Evolutionary conservation across 2,329 filamentous ascomycete genomes (phyloP).

Genomic region (Beauveria medogensis): DNA sequence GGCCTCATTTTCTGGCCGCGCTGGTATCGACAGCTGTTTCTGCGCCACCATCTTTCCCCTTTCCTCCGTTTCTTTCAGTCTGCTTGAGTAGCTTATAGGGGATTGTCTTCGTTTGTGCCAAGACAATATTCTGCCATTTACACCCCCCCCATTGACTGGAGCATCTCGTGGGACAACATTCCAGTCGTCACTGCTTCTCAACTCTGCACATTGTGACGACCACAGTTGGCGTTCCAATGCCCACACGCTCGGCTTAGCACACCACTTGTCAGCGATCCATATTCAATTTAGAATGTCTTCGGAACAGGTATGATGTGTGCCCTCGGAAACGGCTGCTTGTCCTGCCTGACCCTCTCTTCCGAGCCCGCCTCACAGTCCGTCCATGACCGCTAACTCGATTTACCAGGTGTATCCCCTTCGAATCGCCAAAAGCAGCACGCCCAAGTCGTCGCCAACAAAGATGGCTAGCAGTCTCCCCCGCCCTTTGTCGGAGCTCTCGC

Average conservation of each 20-base stretch:
- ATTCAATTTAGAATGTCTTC: slow-evolving; percentile 26
- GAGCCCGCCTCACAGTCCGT: background rate
- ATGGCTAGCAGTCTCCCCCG: slow-evolving; percentile 54
- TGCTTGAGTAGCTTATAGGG: background rate
- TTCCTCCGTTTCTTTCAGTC: background rate
- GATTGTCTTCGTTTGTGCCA: background rate
- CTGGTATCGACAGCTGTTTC: background rate
- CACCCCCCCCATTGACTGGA: background rate
- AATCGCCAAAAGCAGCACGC: slow-evolving; percentile 59
- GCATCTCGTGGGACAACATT: slow-evolving; percentile 22
- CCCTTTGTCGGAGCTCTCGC: slow-evolving; percentile 82
- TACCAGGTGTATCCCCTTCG: slow-evolving; percentile 66
- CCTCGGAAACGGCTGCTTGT: background rate
- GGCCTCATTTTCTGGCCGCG: slow-evolving; percentile 10
- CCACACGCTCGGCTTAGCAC: slow-evolving; percentile 19
- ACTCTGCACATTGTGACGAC: background rate
- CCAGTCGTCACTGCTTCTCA: slow-evolving; percentile 17
- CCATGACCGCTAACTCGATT: background rate
- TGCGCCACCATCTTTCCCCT: background rate
- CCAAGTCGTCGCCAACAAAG: slow-evolving; percentile 54
- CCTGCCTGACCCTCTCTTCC: background rate
- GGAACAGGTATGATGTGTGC: slow-evolving; percentile 27
- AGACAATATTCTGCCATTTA: slow-evolving; percentile 2
- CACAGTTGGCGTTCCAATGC: slow-evolving; percentile 25
- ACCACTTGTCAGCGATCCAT: slow-evolving; percentile 16